Evolutionary conservation across 495 filamentous ascomycete species (phyloP).

Genomic region (Podospora anserina): DNA sequence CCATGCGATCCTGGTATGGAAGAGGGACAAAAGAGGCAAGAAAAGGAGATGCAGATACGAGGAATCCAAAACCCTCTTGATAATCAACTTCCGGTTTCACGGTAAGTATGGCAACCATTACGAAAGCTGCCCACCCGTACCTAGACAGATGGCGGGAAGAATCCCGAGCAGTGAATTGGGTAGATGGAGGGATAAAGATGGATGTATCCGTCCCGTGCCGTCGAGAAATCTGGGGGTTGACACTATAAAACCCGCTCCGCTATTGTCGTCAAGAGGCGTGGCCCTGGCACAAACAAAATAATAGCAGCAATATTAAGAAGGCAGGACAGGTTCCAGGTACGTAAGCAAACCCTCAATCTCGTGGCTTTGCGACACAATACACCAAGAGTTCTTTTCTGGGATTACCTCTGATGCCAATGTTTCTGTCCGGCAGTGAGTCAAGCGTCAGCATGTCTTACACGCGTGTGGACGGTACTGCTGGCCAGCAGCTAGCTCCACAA

Average conservation of each 20-base stretch:
- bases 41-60: conserved; percentile 8
- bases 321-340: background rate
- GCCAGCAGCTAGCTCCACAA: background rate
- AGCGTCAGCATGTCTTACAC: background rate
- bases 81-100: background rate
- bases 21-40: background rate
- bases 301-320: background rate
- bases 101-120: background rate
- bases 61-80: background rate
- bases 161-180: background rate
- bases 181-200: background rate
- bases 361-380: background rate
- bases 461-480: background rate
- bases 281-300: background rate
- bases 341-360: background rate
- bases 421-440: background rate
- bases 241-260: background rate
- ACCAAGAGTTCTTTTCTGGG: background rate
- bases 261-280: background rate
- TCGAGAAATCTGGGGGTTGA: background rate
- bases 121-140: background rate
- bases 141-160: background rate
- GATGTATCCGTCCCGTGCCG: conserved; percentile 8
- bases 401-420: background rate
- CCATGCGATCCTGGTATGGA: background rate